These are phyloP conservation scores for Nitzschia sp. DNA, from an alignment of 108 stramenopile genomes.

Conservation along the genomic window DNA sequence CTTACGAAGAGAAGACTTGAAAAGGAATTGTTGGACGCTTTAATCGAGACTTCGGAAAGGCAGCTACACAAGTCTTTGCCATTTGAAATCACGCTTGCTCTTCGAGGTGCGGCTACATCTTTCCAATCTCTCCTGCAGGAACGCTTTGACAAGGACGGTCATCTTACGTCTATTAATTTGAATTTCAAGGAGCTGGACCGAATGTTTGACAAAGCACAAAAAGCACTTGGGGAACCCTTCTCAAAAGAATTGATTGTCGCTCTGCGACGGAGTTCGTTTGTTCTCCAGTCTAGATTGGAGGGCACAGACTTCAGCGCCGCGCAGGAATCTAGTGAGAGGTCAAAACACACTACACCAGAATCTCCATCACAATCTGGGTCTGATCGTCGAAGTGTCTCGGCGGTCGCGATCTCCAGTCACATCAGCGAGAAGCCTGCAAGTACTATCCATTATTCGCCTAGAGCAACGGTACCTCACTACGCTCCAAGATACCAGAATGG, in stretches of 20 bases:
- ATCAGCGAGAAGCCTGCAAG: not conserved
- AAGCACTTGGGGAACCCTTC: not conserved
- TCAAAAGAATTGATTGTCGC: not conserved
- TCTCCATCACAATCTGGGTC: not conserved
- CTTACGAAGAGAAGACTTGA: conserved; percentile 9
- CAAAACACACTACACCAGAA: not conserved
- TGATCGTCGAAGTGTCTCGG: not conserved
- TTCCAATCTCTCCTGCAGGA: conserved; percentile 16
- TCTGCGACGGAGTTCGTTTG: conserved; percentile 13
- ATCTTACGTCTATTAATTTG: not conserved
- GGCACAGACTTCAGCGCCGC: conserved; percentile 12
- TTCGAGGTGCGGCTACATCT: not conserved
- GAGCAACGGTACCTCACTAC: not conserved
- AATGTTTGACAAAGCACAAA: conserved; percentile 14
- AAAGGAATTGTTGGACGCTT: conserved; percentile 18
- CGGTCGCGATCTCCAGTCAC: not conserved
- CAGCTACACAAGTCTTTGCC: conserved; percentile 3
- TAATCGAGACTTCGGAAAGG: conserved; percentile 12
- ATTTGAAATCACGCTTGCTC: not conserved
- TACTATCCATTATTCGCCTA: not conserved
- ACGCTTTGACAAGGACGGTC: not conserved
- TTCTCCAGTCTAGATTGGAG: conserved; percentile 20
- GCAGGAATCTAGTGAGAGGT: not conserved
- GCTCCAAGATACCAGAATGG: not conserved
- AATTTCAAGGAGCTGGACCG: conserved; percentile 14